Conservation (phyloP, 768 basidiomycete genomes). For the Trichaptum fuscoviolaceum region DNA sequence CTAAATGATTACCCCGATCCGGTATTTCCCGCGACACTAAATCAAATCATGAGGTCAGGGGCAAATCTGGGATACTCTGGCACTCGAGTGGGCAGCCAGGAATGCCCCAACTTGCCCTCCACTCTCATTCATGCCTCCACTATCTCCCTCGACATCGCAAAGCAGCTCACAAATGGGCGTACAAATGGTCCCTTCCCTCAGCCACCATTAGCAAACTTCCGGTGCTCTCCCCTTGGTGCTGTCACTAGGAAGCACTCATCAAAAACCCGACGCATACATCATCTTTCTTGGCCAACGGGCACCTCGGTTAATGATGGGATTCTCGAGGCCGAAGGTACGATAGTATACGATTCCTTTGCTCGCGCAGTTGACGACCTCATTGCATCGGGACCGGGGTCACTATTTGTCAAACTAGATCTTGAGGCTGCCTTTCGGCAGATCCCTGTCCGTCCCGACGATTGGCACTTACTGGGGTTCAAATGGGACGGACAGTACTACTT, state of each 20-base stretch:
- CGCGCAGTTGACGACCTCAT: slow-evolving; percentile 15
- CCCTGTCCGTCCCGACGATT: slow-evolving; percentile 25
- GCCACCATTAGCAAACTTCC: slow-evolving; percentile 17
- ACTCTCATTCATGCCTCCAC: slow-evolving; percentile 11
- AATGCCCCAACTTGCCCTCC: slow-evolving; percentile 16
- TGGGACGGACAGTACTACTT: slow-evolving; percentile 27
- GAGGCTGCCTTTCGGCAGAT: slow-evolving; percentile 34
- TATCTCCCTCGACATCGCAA: slow-evolving; percentile 12
- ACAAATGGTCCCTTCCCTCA: slow-evolving; percentile 15
- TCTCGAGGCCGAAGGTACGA: slow-evolving; percentile 24
- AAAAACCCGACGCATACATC: slow-evolving; percentile 17
- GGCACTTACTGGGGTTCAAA: slow-evolving; percentile 28
- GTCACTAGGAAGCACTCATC: slow-evolving; percentile 16
- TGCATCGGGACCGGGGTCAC: slow-evolving; percentile 21
- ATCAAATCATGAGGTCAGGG: no score
- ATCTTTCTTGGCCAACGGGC: slow-evolving; percentile 18
- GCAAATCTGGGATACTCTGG: no score
- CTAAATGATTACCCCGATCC: no score
- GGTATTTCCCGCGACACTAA: no score
- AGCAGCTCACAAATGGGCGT: slow-evolving; percentile 11
- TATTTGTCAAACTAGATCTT: slow-evolving; percentile 32
- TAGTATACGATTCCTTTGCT: slow-evolving; percentile 26
- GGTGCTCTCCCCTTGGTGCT: slow-evolving; percentile 17
- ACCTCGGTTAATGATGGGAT: slow-evolving; percentile 21
- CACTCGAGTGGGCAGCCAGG: slow-evolving; percentile 7